Evolutionary conservation across 2,329 filamentous ascomycete species (phyloP).

Genomic region (Colletotrichum paranaense): DNA sequence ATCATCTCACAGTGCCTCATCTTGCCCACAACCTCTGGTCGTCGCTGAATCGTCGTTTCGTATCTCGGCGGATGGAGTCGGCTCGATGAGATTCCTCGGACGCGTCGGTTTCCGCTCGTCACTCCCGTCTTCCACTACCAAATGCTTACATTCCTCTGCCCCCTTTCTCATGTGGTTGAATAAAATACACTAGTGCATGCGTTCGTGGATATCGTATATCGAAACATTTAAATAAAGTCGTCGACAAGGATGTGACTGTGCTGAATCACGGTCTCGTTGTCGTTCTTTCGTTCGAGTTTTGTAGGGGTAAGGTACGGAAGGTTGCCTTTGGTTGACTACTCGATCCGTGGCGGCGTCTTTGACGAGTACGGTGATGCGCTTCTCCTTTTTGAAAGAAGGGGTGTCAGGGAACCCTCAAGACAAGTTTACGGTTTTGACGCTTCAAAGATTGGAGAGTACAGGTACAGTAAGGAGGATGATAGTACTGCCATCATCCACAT

Average conservation of each 20-base stretch:
- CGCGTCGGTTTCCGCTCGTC: background rate
- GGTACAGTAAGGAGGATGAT: background rate
- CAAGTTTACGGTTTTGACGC: background rate
- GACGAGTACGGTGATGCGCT: constrained; percentile 50
- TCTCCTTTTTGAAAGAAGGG: constrained; percentile 39
- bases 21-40: background rate
- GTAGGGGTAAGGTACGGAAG: background rate
- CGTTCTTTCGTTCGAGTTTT: background rate
- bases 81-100: background rate
- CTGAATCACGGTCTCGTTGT: background rate
- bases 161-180: background rate
- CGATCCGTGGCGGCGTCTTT: constrained; percentile 56
- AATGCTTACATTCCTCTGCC: background rate
- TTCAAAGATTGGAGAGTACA: background rate
- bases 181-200: constrained; percentile 11
- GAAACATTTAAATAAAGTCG: constrained; percentile 3
- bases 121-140: background rate
- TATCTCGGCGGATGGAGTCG: background rate
- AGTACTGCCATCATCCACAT: background rate
- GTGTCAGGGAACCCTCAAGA: constrained; percentile 21
- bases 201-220: constrained; percentile 30
- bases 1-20: background rate
- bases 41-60: background rate
- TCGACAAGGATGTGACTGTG: background rate
- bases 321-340: constrained; percentile 43